Base-by-base conservation (phyloP, 441 rosid genomes). In the Adansonia gregorii region DNA sequence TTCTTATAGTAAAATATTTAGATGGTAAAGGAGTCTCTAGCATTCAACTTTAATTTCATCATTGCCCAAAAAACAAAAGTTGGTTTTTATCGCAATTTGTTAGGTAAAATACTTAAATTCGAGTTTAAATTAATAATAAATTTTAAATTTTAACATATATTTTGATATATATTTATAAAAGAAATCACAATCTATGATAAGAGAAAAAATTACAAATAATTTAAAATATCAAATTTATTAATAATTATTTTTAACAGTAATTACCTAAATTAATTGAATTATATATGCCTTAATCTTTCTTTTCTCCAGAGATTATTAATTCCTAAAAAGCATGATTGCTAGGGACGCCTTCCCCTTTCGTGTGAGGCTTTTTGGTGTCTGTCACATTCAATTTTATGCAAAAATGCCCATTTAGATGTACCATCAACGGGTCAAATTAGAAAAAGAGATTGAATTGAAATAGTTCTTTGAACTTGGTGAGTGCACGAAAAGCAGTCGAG, bases 351-450 rank as follows among this genome's bases (percentile, higher is more conserved):
- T 1, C 15, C 48, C 11, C 41, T 19, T 59, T 17, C 4, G 20
- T 49, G 39, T 35, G 63, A 22, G 64, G 19, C 61, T 11, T 20
- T 65, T 45, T 10, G 41, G 67, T 71, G 75, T 22, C 35, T 72
- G 66, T 58, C 81, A 45, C 17, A 10, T 66, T 70, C 65, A 51
- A 41, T 27, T 41, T 41, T 52, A 59, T 39, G 24, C 22, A 22
- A 20, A 68, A 67, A 17, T 66, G 73, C 56, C 2, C 39, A 24
- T 56, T 43, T 65, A 31, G 9, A 51, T 43, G 0, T 45, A 41
- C 69, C 49, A 63, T 39, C 15, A 19, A 8, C 52, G 43, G 8
- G 56, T 74, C 68, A 74, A 74, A 17, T 60, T 74, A 67, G 58
- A 72, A 12, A 24, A 49, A 11, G 14, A 24, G 27, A 24, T 24